Base-by-base conservation (phyloP, 441 rosid species). In the Hypseocharis bilobata region DNA sequence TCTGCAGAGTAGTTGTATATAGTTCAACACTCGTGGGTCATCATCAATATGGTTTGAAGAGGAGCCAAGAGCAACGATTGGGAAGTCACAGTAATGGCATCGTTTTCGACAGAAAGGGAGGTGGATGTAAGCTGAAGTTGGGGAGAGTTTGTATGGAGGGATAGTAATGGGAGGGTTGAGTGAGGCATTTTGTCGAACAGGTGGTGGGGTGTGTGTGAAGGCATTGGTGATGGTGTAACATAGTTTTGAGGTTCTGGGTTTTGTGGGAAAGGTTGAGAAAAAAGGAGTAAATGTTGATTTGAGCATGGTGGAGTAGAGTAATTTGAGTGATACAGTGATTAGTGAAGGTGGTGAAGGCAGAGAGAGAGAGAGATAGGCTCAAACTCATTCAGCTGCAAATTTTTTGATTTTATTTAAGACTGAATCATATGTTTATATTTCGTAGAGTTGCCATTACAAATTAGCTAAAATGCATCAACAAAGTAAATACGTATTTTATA, bases 21-120 rank as follows among this genome's bases (percentile, higher is more conserved):
- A 92, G 85, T 86, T 85, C 6, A 78, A 57, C 58, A 90, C 81
- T 38, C 94, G 84, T 0, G 87, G 97, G 83, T 90, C 96, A 42
- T 78, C 70, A 17, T 85, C 85, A 2, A 65, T 63, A 66, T 74
- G 73, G 61, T 56, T 57, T 2, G 69, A 73, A 23, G 76, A 68
- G n/a, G 92, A 77, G 27, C 97, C 92, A 3, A 92, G 88, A 67
- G 97, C 98, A 25, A 90, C 83, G 57, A 90, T 79, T 0, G 97
- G 96, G 71, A 93, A 93, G 82, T 93, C 96, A 49, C 96, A 85
- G 72, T 93, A 88, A 71, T 84, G 89, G 80, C 97, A 92, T 59
- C 97, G 96, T 78, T 90, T 92, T 67, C 97, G 88, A 62, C 98
- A 90, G 80, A 90, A 93, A 0, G 97, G 98, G 60, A 92, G 95